Conservation (phyloP, 371 early-diverging fungal genomes). For the Mucor ambiguus region DNA sequence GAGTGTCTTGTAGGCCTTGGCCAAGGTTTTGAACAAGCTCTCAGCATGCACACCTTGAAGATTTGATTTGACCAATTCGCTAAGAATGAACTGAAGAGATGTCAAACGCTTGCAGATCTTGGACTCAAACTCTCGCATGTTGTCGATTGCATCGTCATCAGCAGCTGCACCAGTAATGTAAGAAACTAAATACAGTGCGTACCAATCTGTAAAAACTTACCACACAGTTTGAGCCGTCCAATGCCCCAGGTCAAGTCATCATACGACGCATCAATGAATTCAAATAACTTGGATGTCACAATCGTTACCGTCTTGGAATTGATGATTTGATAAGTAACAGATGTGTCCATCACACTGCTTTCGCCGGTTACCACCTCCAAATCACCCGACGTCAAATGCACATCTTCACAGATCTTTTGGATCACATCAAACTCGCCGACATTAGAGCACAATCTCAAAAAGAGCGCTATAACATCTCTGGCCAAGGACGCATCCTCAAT, state of each 20-base stretch:
- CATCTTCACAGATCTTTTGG: conserved; percentile 34
- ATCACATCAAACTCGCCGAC: conserved; percentile 35
- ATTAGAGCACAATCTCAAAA: conserved; percentile 33
- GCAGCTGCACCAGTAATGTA: not conserved
- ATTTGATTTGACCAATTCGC: conserved; percentile 37
- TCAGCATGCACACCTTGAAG: conserved; percentile 42
- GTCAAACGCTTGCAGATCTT: conserved; percentile 31
- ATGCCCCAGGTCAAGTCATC: conserved; percentile 54
- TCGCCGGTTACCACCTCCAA: conserved; percentile 22
- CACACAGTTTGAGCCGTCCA: conserved; percentile 33
- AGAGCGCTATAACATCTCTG: conserved; percentile 32
- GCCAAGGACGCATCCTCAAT: conserved; percentile 42
- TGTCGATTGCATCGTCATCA: conserved; percentile 13
- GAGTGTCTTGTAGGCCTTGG: conserved; percentile 45
- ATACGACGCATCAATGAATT: conserved; percentile 39
- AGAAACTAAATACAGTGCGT: not conserved
- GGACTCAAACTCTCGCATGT: conserved; percentile 30
- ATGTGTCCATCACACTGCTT: conserved; percentile 9
- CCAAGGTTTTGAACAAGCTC: conserved; percentile 41
- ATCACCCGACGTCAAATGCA: conserved; percentile 39
- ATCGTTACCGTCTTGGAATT: conserved; percentile 37
- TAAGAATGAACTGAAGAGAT: conserved; percentile 25
- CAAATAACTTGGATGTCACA: conserved; percentile 32
- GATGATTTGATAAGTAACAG: conserved; percentile 31
- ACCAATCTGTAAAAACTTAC: conserved; percentile 8